Base-by-base conservation (phyloP, 306 rosid species). In the Sicyos baderoa region DNA sequence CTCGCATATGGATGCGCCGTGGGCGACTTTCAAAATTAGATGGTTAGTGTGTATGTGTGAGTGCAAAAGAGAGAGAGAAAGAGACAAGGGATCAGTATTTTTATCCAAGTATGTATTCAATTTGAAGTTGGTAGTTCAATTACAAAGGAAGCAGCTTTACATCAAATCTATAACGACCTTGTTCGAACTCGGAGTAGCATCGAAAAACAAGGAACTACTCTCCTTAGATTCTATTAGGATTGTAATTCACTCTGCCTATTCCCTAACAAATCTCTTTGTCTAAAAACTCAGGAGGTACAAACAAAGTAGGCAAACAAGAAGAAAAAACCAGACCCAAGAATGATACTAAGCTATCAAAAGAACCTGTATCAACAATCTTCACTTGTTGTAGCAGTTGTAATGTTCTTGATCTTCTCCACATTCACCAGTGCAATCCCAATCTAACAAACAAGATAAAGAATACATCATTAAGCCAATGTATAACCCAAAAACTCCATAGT, bases 341-440 rank as follows among this genome's bases (percentile, higher is more conserved):
- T 29, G 35, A 29, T 29, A 29, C 35, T 29, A 29, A 29, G 35
- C 35, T 29, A 3, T 29, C 35, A 29, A 29, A 29, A n/a, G n/a
- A 37, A 48, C 10, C 19, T 63, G 62, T 47, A 51, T 53, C 76
- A 71, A 48, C 75, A 57, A 42, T 64, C 60, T 61, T 70, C 78
- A 60, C 50, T 55, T 3, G 56, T 21, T 32, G 81, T 70, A 49
- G 69, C 76, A 70, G 62, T 77, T 25, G 60, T 15, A 47, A 15
- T 77, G 75, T 74, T 72, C 42, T 76, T 80, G 8, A 53, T 55
- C 59, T 68, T 72, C n/a, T 56, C 77, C 54, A 82, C 80, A 55
- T 74, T 82, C 70, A 89, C 79, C 75, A 80, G 13, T 13, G 40
- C 21, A 80, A 87, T 85, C 68, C 58, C 85, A 70, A 86, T 71